Base-by-base conservation (phyloP, 2,329 filamentous ascomycete species). In the Xylariaceae sp. region DNA sequence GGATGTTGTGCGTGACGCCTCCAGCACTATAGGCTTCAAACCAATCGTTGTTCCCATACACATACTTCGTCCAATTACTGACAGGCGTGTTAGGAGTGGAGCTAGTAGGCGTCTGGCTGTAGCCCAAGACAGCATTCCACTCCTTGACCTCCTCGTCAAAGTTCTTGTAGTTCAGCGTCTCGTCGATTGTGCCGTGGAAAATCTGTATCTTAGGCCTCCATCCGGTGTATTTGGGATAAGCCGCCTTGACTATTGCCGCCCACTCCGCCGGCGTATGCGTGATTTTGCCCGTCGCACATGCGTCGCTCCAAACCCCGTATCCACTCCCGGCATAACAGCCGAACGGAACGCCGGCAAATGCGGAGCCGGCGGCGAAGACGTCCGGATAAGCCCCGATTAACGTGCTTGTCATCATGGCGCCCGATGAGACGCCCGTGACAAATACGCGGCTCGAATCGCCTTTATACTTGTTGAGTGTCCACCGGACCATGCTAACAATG, bases 121-220 rank as follows among this genome's bases (percentile, higher is more conserved):
- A 61, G 3, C 72, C 73, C 8, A 76, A 56, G 3, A 79, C 74
- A 1, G 73, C 73, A 0, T 77, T 77, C 82, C 82, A 84, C 66
- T 82, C 70, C 72, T 84, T 83, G 56, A 82, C 72, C 61, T 79
- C 78, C 71, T 87, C 83, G 4, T 76, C 69, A 60, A 82, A 83
- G 67, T 85, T 84, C 46, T 74, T 73, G 23, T 80, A 82, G 37
- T 78, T 74, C 1, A 87, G 70, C 4, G 78, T 78, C 28, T 78
- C 74, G 60, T 87, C 83, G 0, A 61, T 66, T 3, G 78, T 80
- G 8, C 84, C 84, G 66, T 87, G 84, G 68, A 82, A 82, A 36
- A 86, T 75, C 69, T 85, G 82, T 73, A 87, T 76, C 65, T 80
- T 81, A 0, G 84, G 83, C 11, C 82, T 71, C 46, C 77, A 73